Evolutionary conservation across 768 basidiomycete genomes (phyloP), one percentile per base, ranked within the genome.

Genomic region (Panaeolus cyanescens): DNA sequence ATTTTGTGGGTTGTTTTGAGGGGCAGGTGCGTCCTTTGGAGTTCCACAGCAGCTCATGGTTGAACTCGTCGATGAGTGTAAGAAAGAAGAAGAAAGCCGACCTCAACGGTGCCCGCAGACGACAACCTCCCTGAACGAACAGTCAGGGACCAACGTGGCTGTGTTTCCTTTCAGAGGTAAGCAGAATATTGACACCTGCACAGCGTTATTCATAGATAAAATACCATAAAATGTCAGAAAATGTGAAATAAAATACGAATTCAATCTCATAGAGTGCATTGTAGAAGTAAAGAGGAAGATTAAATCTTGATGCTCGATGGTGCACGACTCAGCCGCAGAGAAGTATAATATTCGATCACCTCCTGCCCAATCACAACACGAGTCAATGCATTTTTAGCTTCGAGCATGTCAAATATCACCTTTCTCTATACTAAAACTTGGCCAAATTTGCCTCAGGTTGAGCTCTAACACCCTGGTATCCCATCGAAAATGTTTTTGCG

Each of bases 31-130:
- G 33, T 70, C 67, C 32, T 64, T 69, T 8, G 81, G 65, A 54
- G 83, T 80, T n/a, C 88, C 88, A 70, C 90, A 92, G 68, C 91
- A 91, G 64, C 84, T 80, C 87, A 89, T 90, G 65, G 65, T 75
- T 65, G 62, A 64, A n/a, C 56, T 55, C 32, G 28, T 31, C 37
- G 32, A 60, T 56, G 53, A 19, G 28, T 33, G 37, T n/a, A 54
- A n/a, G 54, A 22, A 33, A 22, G 32, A 56, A 59, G 55, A 36
- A 39, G 20, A 59, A 56, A 56, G 55, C 59, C 58, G 53, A 60
- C 37, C 30, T 31, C 42, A 55, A 55, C n/a, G 39, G 56, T 58
- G 22, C 55, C 32, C 56, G 56, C 56, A 42, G 34, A 42, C 28
- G 37, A 37, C 36, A 25, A 42, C 56, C 37, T 58, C 37, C 37